These are phyloP conservation scores for Salmacisia buchloeana DNA, from an alignment of 1,284 basidiomycete species.

Conservation along the genomic window DNA sequence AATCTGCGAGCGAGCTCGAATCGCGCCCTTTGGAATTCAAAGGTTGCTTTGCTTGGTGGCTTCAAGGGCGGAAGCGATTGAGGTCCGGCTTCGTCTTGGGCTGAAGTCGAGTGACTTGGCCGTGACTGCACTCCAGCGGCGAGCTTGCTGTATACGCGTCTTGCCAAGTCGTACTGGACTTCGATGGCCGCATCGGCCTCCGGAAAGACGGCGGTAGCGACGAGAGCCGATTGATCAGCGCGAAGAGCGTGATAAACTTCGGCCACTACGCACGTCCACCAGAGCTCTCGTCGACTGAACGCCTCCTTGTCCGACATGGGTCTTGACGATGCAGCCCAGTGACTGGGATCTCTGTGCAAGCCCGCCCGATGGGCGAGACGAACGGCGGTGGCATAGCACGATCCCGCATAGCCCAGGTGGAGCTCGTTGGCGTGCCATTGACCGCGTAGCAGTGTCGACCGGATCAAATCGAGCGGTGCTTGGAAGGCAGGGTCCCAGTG, in stretches of 20 bases:
- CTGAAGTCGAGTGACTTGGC: too few relatives aligned
- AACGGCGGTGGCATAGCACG: conserved; percentile 33
- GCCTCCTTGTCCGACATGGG: conserved; percentile 36
- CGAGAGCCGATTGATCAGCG: neutral
- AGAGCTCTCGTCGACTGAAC: conserved; percentile 26
- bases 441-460: conserved; percentile 33
- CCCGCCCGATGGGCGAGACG: conserved; percentile 39
- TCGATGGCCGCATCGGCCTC: neutral
- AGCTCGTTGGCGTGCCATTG: conserved; percentile 41
- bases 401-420: conserved; percentile 35
- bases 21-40: neutral
- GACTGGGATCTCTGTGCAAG: conserved; percentile 33
- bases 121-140: too few relatives aligned
- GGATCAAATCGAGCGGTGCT: conserved; percentile 40
- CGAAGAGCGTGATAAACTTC: conserved; percentile 7
- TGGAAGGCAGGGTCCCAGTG: conserved; percentile 36
- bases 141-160: neutral
- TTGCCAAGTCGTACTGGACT: neutral
- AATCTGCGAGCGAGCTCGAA: neutral
- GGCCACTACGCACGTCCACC: conserved; percentile 21
- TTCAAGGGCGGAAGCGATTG: neutral
- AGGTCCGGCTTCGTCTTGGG: neutral
- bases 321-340: conserved; percentile 27
- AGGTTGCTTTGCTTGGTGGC: conserved; percentile 1
- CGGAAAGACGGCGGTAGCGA: neutral